Conservation (phyloP, 768 basidiomycete species). For the Bullera alba region DNA sequence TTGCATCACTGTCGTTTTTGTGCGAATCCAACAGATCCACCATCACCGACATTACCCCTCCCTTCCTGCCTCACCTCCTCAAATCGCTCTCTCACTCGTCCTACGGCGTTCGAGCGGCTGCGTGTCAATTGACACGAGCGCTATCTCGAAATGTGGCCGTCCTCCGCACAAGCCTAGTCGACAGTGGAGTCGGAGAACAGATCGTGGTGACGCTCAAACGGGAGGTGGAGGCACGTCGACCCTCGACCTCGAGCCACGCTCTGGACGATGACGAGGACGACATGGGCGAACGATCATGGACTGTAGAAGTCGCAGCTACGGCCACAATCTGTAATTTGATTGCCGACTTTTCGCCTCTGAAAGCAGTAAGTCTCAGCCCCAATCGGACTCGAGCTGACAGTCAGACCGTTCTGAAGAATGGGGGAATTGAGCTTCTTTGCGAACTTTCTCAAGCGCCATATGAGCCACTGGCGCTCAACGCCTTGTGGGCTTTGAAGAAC, state of each 20-base stretch:
- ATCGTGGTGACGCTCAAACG: slow-evolving; percentile 57
- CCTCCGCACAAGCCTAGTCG: slow-evolving; percentile 74
- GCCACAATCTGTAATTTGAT: slow-evolving; percentile 78
- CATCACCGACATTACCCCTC: slow-evolving; percentile 55
- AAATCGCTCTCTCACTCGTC: slow-evolving; percentile 57
- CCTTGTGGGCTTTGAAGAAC: slow-evolving; percentile 84
- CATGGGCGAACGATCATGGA: slow-evolving; percentile 56
- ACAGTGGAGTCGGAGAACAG: slow-evolving; percentile 67
- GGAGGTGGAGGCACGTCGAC: slow-evolving; percentile 44
- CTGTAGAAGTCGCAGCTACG: slow-evolving; percentile 65
- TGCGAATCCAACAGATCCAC: slow-evolving; percentile 65
- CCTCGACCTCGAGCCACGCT: slow-evolving; percentile 3
- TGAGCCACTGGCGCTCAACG: slow-evolving; percentile 58
- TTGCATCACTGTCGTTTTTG: slow-evolving; percentile 66
- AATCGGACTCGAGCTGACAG: not conserved
- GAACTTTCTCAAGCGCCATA: slow-evolving; percentile 56
- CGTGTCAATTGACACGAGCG: slow-evolving; percentile 76
- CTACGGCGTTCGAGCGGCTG: slow-evolving; percentile 72
- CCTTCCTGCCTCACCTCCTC: slow-evolving; percentile 56
- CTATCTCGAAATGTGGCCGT: slow-evolving; percentile 72
- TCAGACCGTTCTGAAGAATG: slow-evolving; percentile 62
- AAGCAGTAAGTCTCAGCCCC: slow-evolving; percentile 52
- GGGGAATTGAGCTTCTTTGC: slow-evolving; percentile 60
- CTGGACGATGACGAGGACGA: slow-evolving; percentile 5
- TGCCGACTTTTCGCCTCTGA: slow-evolving; percentile 74